Evolutionary conservation across 2,329 filamentous ascomycete species (phyloP).

Genomic region (Scedosporium boydii): DNA sequence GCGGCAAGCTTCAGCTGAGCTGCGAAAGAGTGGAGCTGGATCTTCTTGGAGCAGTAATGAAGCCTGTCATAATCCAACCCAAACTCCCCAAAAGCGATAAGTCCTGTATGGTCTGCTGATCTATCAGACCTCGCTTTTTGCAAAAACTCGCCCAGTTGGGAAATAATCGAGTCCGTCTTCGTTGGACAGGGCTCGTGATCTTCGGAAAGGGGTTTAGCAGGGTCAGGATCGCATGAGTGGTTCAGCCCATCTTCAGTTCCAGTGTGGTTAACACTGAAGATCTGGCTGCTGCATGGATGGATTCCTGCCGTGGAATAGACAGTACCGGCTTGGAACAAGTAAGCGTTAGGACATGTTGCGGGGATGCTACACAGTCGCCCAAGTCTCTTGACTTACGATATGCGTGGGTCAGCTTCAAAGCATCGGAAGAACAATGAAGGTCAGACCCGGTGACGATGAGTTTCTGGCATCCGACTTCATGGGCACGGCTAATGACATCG

Average conservation of each 20-base stretch:
- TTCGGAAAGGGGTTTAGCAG: slow-evolving; percentile 36
- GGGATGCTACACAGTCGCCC: neutral
- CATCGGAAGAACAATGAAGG: slow-evolving; percentile 65
- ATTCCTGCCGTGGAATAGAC: slow-evolving; percentile 91
- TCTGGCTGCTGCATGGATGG: slow-evolving; percentile 78
- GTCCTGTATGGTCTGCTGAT: slow-evolving; percentile 50
- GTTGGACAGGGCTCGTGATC: slow-evolving; percentile 28
- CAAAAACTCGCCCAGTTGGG: slow-evolving; percentile 56
- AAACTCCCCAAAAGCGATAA: slow-evolving; percentile 87
- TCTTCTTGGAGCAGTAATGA: slow-evolving; percentile 66
- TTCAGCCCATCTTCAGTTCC: slow-evolving; percentile 37
- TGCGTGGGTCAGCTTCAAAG: slow-evolving; percentile 61
- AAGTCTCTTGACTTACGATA: slow-evolving; percentile 45
- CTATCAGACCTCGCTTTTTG: slow-evolving; percentile 42
- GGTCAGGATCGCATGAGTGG: slow-evolving; percentile 44
- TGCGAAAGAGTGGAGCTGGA: slow-evolving; percentile 78
- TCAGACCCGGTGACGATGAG: slow-evolving; percentile 92
- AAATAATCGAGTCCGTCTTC: slow-evolving; percentile 40
- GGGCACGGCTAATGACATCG: slow-evolving; percentile 69
- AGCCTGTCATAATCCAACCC: slow-evolving; percentile 94
- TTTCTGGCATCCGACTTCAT: slow-evolving; percentile 72
- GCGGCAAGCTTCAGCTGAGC: slow-evolving; percentile 72
- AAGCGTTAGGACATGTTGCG: slow-evolving; percentile 1
- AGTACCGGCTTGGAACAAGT: slow-evolving; percentile 48
- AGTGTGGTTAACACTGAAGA: slow-evolving; percentile 53